These are phyloP conservation scores for Paracorniculantispora psalliotae DNA, from an alignment of 2,329 filamentous ascomycete genomes.

Conservation along the genomic window DNA sequence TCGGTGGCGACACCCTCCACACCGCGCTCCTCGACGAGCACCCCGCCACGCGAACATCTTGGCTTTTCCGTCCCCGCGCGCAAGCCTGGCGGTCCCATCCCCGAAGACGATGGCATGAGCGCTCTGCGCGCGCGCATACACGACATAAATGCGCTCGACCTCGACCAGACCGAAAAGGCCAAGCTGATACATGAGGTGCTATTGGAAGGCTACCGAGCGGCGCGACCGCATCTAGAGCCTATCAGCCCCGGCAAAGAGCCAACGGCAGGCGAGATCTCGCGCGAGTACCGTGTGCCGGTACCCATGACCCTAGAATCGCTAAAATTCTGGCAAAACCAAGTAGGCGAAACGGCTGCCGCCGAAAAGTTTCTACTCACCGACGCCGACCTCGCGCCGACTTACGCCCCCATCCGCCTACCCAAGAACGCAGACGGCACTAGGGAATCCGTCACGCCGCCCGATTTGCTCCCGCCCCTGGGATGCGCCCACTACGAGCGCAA, in stretches of 20 bases:
- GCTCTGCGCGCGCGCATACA: slow-evolving; percentile 62
- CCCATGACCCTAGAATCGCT: slow-evolving; percentile 48
- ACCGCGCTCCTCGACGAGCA: slow-evolving; percentile 16
- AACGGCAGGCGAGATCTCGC: slow-evolving; percentile 13
- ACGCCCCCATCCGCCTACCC: slow-evolving; percentile 49
- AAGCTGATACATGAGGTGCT: slow-evolving; percentile 65
- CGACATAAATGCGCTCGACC: slow-evolving; percentile 58
- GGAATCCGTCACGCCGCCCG: slow-evolving; percentile 19
- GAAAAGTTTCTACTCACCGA: slow-evolving; percentile 49
- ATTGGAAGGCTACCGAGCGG: slow-evolving; percentile 59
- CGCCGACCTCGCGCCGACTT: slow-evolving; percentile 64
- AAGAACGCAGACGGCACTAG: slow-evolving; percentile 42
- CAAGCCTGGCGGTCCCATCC: slow-evolving; percentile 40
- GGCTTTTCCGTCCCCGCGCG: slow-evolving; percentile 27
- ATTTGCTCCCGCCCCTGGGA: slow-evolving; percentile 54
- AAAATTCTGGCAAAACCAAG: slow-evolving; percentile 53
- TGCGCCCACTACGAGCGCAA: slow-evolving; percentile 94
- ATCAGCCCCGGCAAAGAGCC: slow-evolving; percentile 34
- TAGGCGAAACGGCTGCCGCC: slow-evolving; percentile 32
- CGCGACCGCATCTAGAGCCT: slow-evolving; percentile 18
- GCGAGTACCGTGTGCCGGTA: slow-evolving; percentile 20
- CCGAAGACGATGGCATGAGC: slow-evolving; percentile 76
- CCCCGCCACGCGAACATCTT: slow-evolving; percentile 27
- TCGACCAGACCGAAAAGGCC: slow-evolving; percentile 61
- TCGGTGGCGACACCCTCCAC: background rate